Evolutionary conservation across 177 flowering plant genomes (phyloP), one percentile per base, ranked within the genome.

Genomic region (Vitis hybrid): DNA sequence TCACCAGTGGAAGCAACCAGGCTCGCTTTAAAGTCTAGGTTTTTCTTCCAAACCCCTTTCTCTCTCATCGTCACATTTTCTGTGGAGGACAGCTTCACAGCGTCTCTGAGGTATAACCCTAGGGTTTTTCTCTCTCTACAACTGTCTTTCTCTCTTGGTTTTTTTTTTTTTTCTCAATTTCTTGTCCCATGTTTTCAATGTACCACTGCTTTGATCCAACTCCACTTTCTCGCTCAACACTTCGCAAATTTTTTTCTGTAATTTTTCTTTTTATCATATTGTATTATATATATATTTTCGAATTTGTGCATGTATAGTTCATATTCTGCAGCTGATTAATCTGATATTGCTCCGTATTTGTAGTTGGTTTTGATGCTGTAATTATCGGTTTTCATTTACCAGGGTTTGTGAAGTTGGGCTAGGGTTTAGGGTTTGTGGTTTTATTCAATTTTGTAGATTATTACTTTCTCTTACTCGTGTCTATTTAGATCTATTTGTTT

Each of bases 1-100:
- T 10, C 49, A n/a, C 18, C 70, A 71, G 65, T 30, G 13, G 71
- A 73, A 73, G 74, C 65, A 65, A 65, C 74, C 52, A 69, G 74
- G 24, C 71, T 61, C 24, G 20, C 20, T n/a, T 14, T 63, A 65
- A 62, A 68, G n/a, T n/a, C 41, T 74, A 71, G 71, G 78, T 71
- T 71, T 71, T 58, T 49, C 30, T n/a, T 15, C 11, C 62, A 10
- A 7, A 10, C 50, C 66, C 51, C 52, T 30, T 64, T 59, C 63
- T 66, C 68, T 57, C 74, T 21, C 61, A 21, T 65, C 72, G 20
- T 60, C 61, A 14, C 61, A 56, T 7, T 66, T 61, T 72, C 67
- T 71, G 75, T 76, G 71, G 71, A 62, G 65, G 59, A 62, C 15
- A 3, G 48, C 46, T 35, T 35, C 60, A 67, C 74, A 20, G 75